Base-by-base conservation (phyloP, 768 basidiomycete species). In the Pseudohyphozyma bogoriensis region DNA sequence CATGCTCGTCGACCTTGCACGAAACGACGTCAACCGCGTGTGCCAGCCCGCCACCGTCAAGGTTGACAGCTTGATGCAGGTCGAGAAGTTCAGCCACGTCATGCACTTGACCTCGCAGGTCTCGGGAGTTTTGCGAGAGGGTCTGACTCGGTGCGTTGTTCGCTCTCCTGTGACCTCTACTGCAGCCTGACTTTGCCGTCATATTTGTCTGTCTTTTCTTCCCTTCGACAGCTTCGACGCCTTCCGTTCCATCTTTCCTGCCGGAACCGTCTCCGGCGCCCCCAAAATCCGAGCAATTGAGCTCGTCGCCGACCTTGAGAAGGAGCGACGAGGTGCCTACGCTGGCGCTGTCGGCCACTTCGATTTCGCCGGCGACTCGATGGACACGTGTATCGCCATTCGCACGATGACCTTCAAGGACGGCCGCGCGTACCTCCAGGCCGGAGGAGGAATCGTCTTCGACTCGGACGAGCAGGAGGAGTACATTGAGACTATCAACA, bases 211-310 rank as follows among this genome's bases (percentile, higher is more conserved):
- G 3, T 36, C 50, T 1, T 44, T 7, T n/a, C 42, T 15, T 44
- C 39, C 35, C 24, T 35, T 15, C 24, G 12, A 11, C 66, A 92
- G 92, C 66, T 99, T 96, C 71, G 93, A 97, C 72, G 95, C 95
- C 0, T 97, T 99, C 81, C 83, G 93, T 13, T 96, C 93, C 28
- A 97, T 99, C 65, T 97, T 99, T 78, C 95, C 95, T 2, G 92
- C 93, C 22, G 95, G 95, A 0, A 99, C 95, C 3, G 95, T 99
- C 29, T 96, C 93, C 1, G 95, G 95, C 28, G 95, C 95, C 35
- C 95, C 95, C 3, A 99, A 99, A 76, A 92, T 99, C 74, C 95
- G 93, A 73, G 95, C 95, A 1, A 89, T 99, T 64, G 89, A 99
- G 73, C 83, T 99, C 44, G 77, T 99, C 32, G 84, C 84, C 8